Evolutionary conservation across 139 green algal genomes (phyloP), one percentile per base, ranked within the genome.

Genomic region (Auxenochlorella pyrenoidosa): DNA sequence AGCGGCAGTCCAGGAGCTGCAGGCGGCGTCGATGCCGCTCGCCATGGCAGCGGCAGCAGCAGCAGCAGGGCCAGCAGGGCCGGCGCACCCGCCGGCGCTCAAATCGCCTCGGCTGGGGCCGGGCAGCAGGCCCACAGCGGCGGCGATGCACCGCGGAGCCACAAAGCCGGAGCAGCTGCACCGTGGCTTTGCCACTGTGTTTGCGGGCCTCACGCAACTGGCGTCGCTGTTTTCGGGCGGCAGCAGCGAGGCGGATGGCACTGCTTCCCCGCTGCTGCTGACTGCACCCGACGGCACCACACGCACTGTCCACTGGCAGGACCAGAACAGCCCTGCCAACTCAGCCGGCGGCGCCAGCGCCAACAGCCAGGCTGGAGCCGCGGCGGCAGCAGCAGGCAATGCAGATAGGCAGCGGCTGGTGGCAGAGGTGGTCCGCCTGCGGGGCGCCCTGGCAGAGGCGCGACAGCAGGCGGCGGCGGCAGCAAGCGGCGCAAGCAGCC

Each of bases 371-470:
- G 66, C 32, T 5, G 65, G 41, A 30, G 65, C 82, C 26, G 43
- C 60, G 8, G 63, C 40, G 4, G 65, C 82, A 30, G 44, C 40
- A n/a, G 58, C 71, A 28, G 18, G 16, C 30, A 30, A 79, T 18
- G 43, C 47, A 43, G 85, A 86, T 32, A 86, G 54, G 54, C 47
- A 58, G 58, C 58, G 59, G 18, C 59, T 88, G 40, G 40, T 38
- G n/a, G 58, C 73, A 3, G 72, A 83, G 75, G 84, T 88, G 72
- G 73, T 65, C 30, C 84, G 75, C 32, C 70, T 87, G 47, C 82
- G 82, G 13, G 66, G 32, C 21, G 66, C 65, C 3, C 43, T 86
- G 0, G 82, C 68, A n/a, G 65, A 78, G 82, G 44, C 82, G 21
- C 82, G 82, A 41, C 80, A 85, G 59, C 80, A 51, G 21, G 65